Percentiles rank a stretch among this genome's conserved stretches.
phyloP scores from a whole-genome alignment of 2,329 filamentous ascomycete species.

The Ceratocystis ficicola region DNA sequence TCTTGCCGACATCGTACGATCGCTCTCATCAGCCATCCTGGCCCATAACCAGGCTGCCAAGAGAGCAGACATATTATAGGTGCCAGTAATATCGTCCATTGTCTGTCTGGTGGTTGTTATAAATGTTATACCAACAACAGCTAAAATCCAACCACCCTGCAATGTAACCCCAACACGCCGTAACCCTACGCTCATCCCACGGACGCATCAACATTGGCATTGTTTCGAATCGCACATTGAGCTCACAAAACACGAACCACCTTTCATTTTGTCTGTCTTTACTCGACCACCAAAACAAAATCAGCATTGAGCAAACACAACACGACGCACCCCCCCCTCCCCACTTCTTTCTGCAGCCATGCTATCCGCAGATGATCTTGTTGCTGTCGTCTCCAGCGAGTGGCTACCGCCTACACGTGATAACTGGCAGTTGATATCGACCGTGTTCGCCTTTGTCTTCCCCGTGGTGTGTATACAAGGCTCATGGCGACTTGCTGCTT shows the following conservation, averaged over 20 bases:
- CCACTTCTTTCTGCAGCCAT: not conserved
- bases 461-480: slow-evolving; percentile 37
- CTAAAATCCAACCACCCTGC: not conserved
- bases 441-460: slow-evolving; percentile 41
- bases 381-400: not conserved
- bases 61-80: not conserved
- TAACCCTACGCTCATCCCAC: not conserved
- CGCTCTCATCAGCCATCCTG: not conserved
- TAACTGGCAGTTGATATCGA: slow-evolving; percentile 44
- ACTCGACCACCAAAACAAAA: not conserved
- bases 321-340: not conserved
- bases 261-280: not conserved
- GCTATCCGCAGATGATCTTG: not conserved
- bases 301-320: not conserved
- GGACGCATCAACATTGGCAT: too few relatives aligned
- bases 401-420: slow-evolving; percentile 48
- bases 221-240: too few relatives aligned
- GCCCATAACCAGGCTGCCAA: not conserved
- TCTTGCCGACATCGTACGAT: not conserved
- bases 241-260: not conserved
- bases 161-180: not conserved
- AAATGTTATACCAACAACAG: not conserved
- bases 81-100: not conserved
- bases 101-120: not conserved
- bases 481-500: not conserved